Base-by-base conservation (phyloP, 441 rosid species). In the Croton laevigatus region DNA sequence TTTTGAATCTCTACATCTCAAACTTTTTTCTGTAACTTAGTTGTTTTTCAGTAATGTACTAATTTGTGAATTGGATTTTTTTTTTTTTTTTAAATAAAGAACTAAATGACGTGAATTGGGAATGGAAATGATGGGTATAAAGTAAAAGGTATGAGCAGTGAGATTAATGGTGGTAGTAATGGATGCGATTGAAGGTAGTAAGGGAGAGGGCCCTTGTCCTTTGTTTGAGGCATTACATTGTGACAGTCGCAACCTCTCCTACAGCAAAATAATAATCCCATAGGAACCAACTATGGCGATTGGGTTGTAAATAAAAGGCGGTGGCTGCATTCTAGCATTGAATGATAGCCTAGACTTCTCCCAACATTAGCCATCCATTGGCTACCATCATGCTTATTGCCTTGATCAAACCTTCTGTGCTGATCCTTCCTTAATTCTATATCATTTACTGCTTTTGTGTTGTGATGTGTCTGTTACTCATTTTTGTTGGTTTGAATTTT, bases 221-320 rank as follows among this genome's bases (percentile, higher is more conserved):
- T n/a, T n/a, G n/a, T n/a, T n/a, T n/a, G n/a, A n/a, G n/a, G n/a
- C n/a, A n/a, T n/a, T n/a, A n/a, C n/a, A n/a, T n/a, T n/a, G n/a
- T n/a, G n/a, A n/a, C n/a, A n/a, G n/a, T n/a, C n/a, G n/a, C n/a
- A n/a, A n/a, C n/a, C n/a, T n/a, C n/a, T n/a, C n/a, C n/a, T n/a
- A n/a, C n/a, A n/a, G n/a, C n/a, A n/a, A n/a, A n/a, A n/a, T n/a
- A n/a, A n/a, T n/a, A n/a, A n/a, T n/a, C n/a, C n/a, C n/a, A 17
- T 45, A 45, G 66, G 71, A 16, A n/a, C 59, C 12, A 40, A 71
- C 59, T 32, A 13, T 53, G 78, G 62, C 34, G 14, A 32, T n/a
- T 82, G 90, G 85, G 81, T 75, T n/a, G n/a, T 83, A 71, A 78
- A 76, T 62, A 65, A 83, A 84, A 84, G 86, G 87, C 86, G 82